A percentile compares a stretch with the other conserved stretches of the same genome.
phyloP scores from a whole-genome alignment of 768 basidiomycete genomes.

The Rhizopogon vulgaris region DNA sequence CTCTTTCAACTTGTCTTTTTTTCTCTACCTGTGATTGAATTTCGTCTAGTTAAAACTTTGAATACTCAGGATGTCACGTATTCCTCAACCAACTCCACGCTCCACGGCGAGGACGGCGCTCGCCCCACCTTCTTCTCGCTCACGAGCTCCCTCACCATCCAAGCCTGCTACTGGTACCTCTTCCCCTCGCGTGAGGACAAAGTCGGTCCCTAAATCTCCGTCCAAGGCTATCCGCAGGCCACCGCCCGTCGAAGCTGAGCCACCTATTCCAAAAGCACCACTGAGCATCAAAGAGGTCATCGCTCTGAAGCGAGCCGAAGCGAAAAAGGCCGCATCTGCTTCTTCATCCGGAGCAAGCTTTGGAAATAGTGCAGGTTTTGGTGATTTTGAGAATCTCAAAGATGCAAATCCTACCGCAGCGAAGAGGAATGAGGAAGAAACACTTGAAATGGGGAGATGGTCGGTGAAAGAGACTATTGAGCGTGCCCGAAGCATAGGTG shows the following conservation, averaged over 20 bases:
- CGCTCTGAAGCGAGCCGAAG: conserved; percentile 72
- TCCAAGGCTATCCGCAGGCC: conserved; percentile 21
- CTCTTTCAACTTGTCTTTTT: background rate
- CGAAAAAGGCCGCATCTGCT: conserved; percentile 47
- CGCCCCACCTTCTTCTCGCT: conserved; percentile 22
- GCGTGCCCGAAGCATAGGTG: conserved; percentile 72
- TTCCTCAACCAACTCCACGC: conserved; percentile 31
- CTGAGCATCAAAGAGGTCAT: conserved; percentile 72
- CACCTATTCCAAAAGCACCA: conserved; percentile 25
- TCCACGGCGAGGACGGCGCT: conserved; percentile 24
- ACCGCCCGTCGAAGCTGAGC: conserved; percentile 13
- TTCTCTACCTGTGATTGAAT: background rate
- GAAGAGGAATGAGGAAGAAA: conserved; percentile 37
- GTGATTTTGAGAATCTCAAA: conserved; percentile 38
- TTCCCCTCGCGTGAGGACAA: conserved; percentile 28
- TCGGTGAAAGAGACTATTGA: conserved; percentile 72
- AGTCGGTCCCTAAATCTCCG: conserved; percentile 31
- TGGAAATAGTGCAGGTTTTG: conserved; percentile 17
- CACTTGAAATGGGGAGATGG: conserved; percentile 52
- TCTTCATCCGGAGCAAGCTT: conserved; percentile 17
- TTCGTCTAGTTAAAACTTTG: background rate
- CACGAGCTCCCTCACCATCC: conserved; percentile 24
- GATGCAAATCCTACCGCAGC: conserved; percentile 29
- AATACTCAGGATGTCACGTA: conserved; percentile 30
- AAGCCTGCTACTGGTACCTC: conserved; percentile 23